Evolutionary conservation across 2,329 filamentous ascomycete genomes (phyloP).

Genomic region (Biscogniauxia marginata): DNA sequence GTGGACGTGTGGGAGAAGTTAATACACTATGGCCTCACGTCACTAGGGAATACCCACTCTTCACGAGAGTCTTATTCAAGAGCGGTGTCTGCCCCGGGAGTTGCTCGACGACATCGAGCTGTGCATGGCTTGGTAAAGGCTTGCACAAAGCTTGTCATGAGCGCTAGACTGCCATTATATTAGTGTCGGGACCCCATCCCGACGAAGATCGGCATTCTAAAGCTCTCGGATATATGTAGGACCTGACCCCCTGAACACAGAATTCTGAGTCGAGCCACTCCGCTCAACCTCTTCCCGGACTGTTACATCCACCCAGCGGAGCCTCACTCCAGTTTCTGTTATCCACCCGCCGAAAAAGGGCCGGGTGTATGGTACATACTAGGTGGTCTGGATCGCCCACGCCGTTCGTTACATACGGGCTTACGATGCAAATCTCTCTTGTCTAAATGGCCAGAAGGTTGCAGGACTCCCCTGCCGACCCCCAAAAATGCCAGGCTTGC

Average conservation of each 20-base stretch:
- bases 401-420: background rate
- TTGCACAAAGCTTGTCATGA: background rate
- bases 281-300: background rate
- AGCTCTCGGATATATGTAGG: background rate
- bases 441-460: background rate
- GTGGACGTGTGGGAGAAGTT: background rate
- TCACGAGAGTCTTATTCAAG: background rate
- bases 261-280: background rate
- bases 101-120: background rate
- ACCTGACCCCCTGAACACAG: background rate
- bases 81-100: background rate
- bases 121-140: background rate
- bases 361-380: background rate
- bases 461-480: background rate
- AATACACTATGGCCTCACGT: background rate
- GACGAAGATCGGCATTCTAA: background rate
- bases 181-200: background rate
- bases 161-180: background rate
- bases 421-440: background rate
- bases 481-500: background rate
- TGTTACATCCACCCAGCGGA: background rate
- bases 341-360: background rate
- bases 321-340: background rate
- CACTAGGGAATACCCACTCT: background rate
- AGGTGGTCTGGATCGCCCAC: background rate